Base-by-base conservation (phyloP, 768 basidiomycete genomes). In the Trametopsis cervina region DNA sequence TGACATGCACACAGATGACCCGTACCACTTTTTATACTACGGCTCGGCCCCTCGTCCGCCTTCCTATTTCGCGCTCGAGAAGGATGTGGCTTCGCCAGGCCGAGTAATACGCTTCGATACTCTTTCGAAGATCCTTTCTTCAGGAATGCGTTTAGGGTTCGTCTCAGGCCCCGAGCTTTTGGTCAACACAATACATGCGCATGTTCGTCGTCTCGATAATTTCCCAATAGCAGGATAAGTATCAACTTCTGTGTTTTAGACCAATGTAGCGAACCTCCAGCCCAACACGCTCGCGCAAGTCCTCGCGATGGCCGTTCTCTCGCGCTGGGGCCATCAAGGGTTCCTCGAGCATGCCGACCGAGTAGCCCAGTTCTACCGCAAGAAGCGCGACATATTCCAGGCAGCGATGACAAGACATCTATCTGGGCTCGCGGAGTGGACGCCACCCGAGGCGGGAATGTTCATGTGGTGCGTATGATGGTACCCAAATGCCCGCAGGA, bases 81-180 rank as follows among this genome's bases (percentile, higher is more conserved):
- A 69, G 11, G 74, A 79, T 44, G 75, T 77, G 54, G 71, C 75
- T 29, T 76, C 81, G 55, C 74, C 77, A 20, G 93, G 93, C 2
- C 78, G 83, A 11, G 90, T 95, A 33, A 57, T 95, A 17, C 80
- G 93, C 35, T 91, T 95, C 62, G 93, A 96, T 61, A 90, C 87
- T 60, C 72, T 95, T 46, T 90, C 86, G 46, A 96, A 96, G 69
- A 71, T 94, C 37, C 71, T 83, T 18, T 83, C 81, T 15, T 75
- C 82, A 18, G 87, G 89, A 11, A 78, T 90, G 59, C 80, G 88
- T 17, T 73, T 93, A 51, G 92, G 91, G 6, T 92, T 87, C 60
- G 80, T 78, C 2, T 80, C 84, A 6, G 91, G 87, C 6, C 90
- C 93, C 15, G 73, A 72, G 40, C 63, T 70, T 9, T 67, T 96